Conservation (phyloP, 1,139 yeast genomes). For the Fermentozyma sake region DNA sequence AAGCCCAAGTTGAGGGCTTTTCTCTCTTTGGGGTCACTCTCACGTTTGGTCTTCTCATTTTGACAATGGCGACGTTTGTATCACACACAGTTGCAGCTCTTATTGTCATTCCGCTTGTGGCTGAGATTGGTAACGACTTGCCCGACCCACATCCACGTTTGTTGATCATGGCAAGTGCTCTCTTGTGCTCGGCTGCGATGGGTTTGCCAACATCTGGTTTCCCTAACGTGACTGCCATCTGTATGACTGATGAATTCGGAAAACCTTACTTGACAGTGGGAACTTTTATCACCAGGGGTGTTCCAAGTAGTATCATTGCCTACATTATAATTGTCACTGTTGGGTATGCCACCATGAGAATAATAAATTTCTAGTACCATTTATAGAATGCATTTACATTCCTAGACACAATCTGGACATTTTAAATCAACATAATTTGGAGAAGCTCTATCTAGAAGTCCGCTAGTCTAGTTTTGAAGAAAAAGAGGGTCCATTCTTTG, state of each 20-base stretch:
- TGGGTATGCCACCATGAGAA: slow-evolving; percentile 63
- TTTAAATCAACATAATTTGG: neutral
- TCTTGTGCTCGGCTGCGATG: slow-evolving; percentile 73
- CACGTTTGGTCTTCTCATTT: slow-evolving; percentile 62
- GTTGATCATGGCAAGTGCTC: slow-evolving; percentile 62
- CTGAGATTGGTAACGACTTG: slow-evolving; percentile 61
- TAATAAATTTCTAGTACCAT: slow-evolving; percentile 41
- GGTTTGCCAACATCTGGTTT: slow-evolving; percentile 74
- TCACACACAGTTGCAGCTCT: slow-evolving; percentile 77
- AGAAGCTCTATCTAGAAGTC: too few relatives aligned
- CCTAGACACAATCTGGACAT: neutral
- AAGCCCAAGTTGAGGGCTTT: slow-evolving; percentile 50
- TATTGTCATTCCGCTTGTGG: slow-evolving; percentile 64
- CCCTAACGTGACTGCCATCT: slow-evolving; percentile 77
- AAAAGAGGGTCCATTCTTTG: too few relatives aligned
- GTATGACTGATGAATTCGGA: slow-evolving; percentile 70
- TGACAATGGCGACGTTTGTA: slow-evolving; percentile 69
- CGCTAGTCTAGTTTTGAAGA: too few relatives aligned
- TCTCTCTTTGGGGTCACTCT: slow-evolving; percentile 57
- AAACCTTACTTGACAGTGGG: slow-evolving; percentile 61
- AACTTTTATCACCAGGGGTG: slow-evolving; percentile 68
- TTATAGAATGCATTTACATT: too few relatives aligned
- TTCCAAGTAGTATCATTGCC: slow-evolving; percentile 58
- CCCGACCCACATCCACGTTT: slow-evolving; percentile 54
- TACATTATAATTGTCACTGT: slow-evolving; percentile 54